Conservation (phyloP, 1,284 basidiomycete species). For the Apiotrichum montevideense region DNA sequence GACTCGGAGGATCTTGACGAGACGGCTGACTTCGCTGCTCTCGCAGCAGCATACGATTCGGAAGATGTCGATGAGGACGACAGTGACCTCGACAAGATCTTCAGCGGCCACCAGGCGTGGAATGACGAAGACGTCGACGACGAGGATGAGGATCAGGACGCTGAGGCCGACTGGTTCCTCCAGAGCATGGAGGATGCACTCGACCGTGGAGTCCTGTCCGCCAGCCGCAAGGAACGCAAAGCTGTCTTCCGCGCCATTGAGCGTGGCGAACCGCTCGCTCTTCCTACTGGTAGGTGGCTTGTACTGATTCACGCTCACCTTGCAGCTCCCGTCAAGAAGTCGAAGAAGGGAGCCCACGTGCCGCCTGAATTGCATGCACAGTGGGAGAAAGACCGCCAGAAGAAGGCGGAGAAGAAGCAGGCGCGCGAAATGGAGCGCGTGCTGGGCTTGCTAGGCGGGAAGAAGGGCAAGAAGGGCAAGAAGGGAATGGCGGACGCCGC, state of each 20-base stretch:
- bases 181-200: conserved; percentile 50
- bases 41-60: conserved; percentile 14
- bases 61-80: conserved; percentile 12
- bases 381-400: conserved; percentile 73
- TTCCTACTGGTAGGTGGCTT: conserved; percentile 29
- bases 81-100: conserved; percentile 5
- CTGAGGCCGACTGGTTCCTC: conserved; percentile 18
- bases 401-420: conserved; percentile 71
- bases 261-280: conserved; percentile 51
- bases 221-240: conserved; percentile 55
- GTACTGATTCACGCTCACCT: background rate
- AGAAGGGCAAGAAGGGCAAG: conserved; percentile 54
- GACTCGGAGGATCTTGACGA: conserved; percentile 3
- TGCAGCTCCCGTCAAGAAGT: conserved; percentile 32
- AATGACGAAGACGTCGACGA: conserved; percentile 18
- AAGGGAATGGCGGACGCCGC: conserved; percentile 23
- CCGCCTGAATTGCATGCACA: conserved; percentile 61
- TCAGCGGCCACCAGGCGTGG: conserved; percentile 7
- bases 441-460: conserved; percentile 35
- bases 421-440: conserved; percentile 54
- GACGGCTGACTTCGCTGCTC: conserved; percentile 10
- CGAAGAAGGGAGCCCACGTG: conserved; percentile 54
- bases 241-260: conserved; percentile 60
- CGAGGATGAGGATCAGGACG: conserved; percentile 13
- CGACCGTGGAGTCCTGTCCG: conserved; percentile 49